phyloP scores from a whole-genome alignment of 352 stramenopile genomes.

The Plasmopara viticola region DNA sequence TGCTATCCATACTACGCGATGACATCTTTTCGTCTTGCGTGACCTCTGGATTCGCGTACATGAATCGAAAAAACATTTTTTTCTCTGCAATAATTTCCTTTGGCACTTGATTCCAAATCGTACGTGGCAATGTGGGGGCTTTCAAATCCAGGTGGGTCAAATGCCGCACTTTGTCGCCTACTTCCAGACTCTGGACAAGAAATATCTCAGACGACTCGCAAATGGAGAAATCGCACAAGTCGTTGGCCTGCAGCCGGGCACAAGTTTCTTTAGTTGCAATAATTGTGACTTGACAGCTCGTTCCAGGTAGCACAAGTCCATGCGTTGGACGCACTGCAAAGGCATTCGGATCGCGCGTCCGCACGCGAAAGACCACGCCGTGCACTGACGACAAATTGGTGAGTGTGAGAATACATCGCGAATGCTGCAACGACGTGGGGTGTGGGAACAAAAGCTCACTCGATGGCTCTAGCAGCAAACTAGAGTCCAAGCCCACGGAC shows the following conservation, averaged over 20 bases:
- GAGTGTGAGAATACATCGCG: slow-evolving; percentile 37
- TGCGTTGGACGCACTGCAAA: slow-evolving; percentile 72
- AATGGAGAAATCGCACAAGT: slow-evolving; percentile 24
- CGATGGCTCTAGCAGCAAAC: slow-evolving; percentile 63
- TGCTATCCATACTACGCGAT: slow-evolving; percentile 15
- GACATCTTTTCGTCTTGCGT: slow-evolving; percentile 12
- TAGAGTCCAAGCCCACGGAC: slow-evolving; percentile 64
- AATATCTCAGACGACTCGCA: slow-evolving; percentile 43
- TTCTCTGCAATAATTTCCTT: slow-evolving; percentile 49
- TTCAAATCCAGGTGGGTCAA: slow-evolving; percentile 1
- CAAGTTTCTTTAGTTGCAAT: slow-evolving; percentile 30
- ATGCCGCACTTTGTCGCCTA: slow-evolving; percentile 34
- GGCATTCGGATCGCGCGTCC: slow-evolving; percentile 68
- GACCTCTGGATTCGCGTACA: slow-evolving; percentile 1
- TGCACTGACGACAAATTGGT: slow-evolving; percentile 59
- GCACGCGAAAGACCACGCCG: slow-evolving; percentile 65
- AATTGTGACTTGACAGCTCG: slow-evolving; percentile 31
- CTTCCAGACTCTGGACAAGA: slow-evolving; percentile 51
- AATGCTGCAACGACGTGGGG: slow-evolving; percentile 5
- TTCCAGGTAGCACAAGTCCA: slow-evolving; percentile 39
- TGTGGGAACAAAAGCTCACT: slow-evolving; percentile 46
- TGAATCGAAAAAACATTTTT: slow-evolving; percentile 60
- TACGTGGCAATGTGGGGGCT: slow-evolving; percentile 27
- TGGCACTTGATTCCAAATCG: slow-evolving; percentile 56
- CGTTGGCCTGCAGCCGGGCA: slow-evolving; percentile 29